Evolutionary conservation across 345 rosid species (phyloP).

Genomic region (Barbarea vulgaris): DNA sequence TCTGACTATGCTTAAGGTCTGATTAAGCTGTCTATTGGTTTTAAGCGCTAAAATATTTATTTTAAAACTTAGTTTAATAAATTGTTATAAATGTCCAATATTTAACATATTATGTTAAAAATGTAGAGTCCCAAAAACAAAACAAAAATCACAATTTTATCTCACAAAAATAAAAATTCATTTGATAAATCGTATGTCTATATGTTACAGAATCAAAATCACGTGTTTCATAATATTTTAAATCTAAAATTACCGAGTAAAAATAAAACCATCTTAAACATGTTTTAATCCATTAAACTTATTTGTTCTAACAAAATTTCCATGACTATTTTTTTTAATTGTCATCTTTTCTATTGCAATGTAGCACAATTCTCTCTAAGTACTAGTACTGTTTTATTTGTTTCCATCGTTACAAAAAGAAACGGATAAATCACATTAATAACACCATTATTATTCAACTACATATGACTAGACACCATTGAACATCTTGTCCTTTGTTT

Average conservation of each 20-base stretch:
- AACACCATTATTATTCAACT: constrained; percentile 13
- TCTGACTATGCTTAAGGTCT: neutral
- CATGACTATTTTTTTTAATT: neutral
- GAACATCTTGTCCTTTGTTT: constrained; percentile 37
- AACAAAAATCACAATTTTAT: neutral
- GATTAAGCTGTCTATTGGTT: neutral
- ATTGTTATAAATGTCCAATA: neutral
- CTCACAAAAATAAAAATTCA: too few species aligned
- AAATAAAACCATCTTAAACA: neutral
- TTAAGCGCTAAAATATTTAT: neutral
- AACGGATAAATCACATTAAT: neutral
- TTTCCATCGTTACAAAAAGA: neutral
- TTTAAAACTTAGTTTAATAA: too few species aligned
- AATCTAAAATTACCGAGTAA: neutral
- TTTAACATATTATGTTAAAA: neutral
- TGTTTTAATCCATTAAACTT: neutral
- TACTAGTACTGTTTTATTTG: neutral
- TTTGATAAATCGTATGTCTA: too few species aligned
- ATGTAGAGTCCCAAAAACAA: neutral
- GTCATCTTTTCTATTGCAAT: neutral
- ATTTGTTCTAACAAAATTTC: neutral
- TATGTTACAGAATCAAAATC: too few species aligned
- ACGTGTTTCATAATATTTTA: too few species aligned
- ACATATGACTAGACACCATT: constrained; percentile 20
- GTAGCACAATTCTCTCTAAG: neutral